Evolutionary conservation across 805 yeast genomes (phyloP).

Genomic region (Starmerella bombi): DNA sequence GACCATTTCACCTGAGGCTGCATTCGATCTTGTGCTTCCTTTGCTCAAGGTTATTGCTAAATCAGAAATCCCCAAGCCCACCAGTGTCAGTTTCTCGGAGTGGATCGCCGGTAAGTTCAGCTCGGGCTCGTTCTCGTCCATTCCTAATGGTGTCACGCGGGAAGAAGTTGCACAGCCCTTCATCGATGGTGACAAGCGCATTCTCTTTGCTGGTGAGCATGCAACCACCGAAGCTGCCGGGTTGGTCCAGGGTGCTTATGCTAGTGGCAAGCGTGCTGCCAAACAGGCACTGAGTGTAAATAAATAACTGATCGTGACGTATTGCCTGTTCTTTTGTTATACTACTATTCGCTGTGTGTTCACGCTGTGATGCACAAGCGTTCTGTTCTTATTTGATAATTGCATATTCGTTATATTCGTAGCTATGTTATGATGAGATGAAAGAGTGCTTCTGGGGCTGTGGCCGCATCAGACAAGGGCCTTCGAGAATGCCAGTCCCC

Average conservation of each 20-base stretch:
- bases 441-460: no score
- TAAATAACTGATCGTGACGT: no score
- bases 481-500: constrained; percentile 58
- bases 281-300: constrained; percentile 21
- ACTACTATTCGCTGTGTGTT: no score
- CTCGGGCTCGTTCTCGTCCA: constrained; percentile 62
- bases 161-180: constrained; percentile 47
- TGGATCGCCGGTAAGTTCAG: constrained; percentile 64
- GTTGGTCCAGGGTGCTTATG: constrained; percentile 81
- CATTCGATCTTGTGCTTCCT: constrained; percentile 21
- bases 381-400: no score
- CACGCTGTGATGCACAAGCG: no score
- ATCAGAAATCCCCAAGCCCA: constrained; percentile 26
- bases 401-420: no score
- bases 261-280: constrained; percentile 52
- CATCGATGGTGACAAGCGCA: constrained; percentile 35
- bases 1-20: constrained; percentile 39
- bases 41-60: constrained; percentile 17
- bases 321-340: no score
- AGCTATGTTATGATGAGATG: no score
- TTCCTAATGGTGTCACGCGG: constrained; percentile 57
- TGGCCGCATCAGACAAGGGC: constrained; percentile 28
- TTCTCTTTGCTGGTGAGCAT: constrained; percentile 83
- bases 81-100: constrained; percentile 34
- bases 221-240: constrained; percentile 76